Percentiles rank a stretch among this genome's conserved stretches.
These are phyloP conservation scores for Pharnaceum exiguum DNA, from an alignment of 148 eudicot species.

Conservation along the genomic window DNA sequence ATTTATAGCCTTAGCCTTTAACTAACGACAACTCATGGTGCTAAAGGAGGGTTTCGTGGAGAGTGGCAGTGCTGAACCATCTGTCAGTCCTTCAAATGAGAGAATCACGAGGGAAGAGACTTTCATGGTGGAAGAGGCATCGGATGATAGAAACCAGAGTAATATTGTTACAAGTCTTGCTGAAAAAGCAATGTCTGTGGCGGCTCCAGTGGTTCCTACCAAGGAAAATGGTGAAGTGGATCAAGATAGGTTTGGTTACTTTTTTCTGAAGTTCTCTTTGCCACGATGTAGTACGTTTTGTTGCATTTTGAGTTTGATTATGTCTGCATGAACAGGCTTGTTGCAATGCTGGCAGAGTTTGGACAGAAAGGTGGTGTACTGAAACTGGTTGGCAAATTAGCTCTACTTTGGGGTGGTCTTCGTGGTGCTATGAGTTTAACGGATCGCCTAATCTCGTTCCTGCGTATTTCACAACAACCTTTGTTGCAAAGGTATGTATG, in stretches of 20 bases:
- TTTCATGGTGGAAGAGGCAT: slow-evolving; percentile 31
- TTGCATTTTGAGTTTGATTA: slow-evolving; percentile 5
- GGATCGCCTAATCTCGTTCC: slow-evolving; percentile 60
- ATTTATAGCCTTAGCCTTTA: not conserved
- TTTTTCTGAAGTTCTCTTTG: not conserved
- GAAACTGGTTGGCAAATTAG: slow-evolving; percentile 71
- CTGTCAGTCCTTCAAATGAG: slow-evolving; percentile 25
- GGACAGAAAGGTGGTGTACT: slow-evolving; percentile 85
- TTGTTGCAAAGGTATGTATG: slow-evolving; percentile 62
- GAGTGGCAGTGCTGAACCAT: slow-evolving; percentile 24
- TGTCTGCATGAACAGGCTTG: slow-evolving; percentile 50
- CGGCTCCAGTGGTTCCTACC: slow-evolving; percentile 88
- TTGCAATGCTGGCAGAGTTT: slow-evolving; percentile 68
- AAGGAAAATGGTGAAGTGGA: slow-evolving; percentile 86
- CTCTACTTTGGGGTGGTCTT: slow-evolving; percentile 96
- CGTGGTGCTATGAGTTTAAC: slow-evolving; percentile 98
- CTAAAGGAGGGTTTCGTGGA: slow-evolving; percentile 38
- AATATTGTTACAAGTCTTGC: slow-evolving; percentile 73
- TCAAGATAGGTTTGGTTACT: slow-evolving; percentile 64
- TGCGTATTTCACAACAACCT: slow-evolving; percentile 78
- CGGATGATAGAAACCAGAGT: slow-evolving; percentile 33
- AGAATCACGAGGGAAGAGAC: slow-evolving; percentile 24
- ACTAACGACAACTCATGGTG: not conserved
- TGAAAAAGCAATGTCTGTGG: slow-evolving; percentile 96
- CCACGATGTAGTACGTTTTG: not conserved